Evolutionary conservation across 2,329 filamentous ascomycete species (phyloP), one percentile per base, ranked within the genome.

Genomic region (Paradendryphiella salina): DNA sequence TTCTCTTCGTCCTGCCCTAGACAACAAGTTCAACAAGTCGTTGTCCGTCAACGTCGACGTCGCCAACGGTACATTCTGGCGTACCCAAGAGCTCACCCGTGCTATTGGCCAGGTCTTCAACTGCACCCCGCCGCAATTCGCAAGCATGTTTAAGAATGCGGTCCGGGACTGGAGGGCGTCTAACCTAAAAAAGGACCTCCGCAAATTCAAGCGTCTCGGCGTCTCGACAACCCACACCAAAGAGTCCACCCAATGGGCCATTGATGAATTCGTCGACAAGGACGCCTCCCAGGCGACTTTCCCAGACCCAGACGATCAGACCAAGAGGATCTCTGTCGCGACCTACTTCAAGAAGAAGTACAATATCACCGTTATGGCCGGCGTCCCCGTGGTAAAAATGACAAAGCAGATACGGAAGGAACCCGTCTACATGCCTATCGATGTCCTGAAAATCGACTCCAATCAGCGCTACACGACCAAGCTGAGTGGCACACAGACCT

Each of bases 1-100:
- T 8, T 91, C 92, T 0, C 85, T 96, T 43, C 85, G 91, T 34
- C 81, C 93, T 17, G 87, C 86, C 38, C 80, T 89, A 65, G 53
- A 76, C 70, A 64, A 72, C 62, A 53, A 63, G 56, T 49, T 67
- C 57, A 80, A 82, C 26, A 81, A 83, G 20, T 84, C 83, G 7
- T 79, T 97, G 5, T 84, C 88, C 0, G 77, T 99, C 68, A 97
- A 96, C 62, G 85, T 96, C 9, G 93, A 99, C 65, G 88, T 96
- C 23, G 87, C 92, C 49, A 96, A 97, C 67, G 89, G 90, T 0
- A 89, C 88, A 10, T 99, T 99, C 76, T 97, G 89, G 87, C 80
- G 77, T 31, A 52, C 72, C 1, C 65, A 70, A 32, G 57, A 60
- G 17, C 61, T 73, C 6, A 54, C 52, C n/a, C 69, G 72, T 23